A percentile compares a stretch with the other conserved stretches of the same genome.
phyloP scores from a whole-genome alignment of 1,139 yeast species.

The Debaryomyces fabryi region DNA sequence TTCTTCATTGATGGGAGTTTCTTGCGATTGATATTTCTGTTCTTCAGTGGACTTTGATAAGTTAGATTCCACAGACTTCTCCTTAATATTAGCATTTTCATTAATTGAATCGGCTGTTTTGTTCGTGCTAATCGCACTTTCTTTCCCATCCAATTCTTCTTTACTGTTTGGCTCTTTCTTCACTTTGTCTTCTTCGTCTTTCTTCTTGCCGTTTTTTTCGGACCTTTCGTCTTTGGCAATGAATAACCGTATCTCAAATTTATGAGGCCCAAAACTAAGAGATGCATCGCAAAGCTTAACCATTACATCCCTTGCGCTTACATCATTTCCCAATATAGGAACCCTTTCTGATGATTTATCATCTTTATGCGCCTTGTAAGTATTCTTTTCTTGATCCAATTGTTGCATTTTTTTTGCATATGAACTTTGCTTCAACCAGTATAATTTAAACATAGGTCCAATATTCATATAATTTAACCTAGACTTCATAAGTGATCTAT shows the following conservation, averaged over 20 bases:
- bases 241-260: conserved; percentile 73
- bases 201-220: conserved; percentile 35
- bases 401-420: conserved; percentile 42
- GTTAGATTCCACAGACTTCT: not conserved
- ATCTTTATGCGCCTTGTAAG: conserved; percentile 28
- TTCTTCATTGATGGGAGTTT: not conserved
- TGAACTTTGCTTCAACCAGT: conserved; percentile 71
- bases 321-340: conserved; percentile 49
- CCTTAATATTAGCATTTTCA: not conserved
- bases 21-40: not conserved
- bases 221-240: conserved; percentile 75
- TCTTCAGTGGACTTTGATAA: not conserved
- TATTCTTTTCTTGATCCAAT: conserved; percentile 32
- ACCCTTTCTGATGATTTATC: conserved; percentile 31
- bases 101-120: not conserved
- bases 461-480: conserved; percentile 73
- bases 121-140: not conserved
- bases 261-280: conserved; percentile 80
- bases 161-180: conserved; percentile 13
- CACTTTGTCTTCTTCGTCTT: conserved; percentile 32
- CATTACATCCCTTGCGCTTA: conserved; percentile 82
- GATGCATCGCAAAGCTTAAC: conserved; percentile 80
- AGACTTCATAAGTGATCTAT: conserved; percentile 73
- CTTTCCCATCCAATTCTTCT: not conserved
- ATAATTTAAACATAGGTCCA: conserved; percentile 71